Evolutionary conservation across 345 rosid species (phyloP).

Genomic region (Dipteronia sinensis): DNA sequence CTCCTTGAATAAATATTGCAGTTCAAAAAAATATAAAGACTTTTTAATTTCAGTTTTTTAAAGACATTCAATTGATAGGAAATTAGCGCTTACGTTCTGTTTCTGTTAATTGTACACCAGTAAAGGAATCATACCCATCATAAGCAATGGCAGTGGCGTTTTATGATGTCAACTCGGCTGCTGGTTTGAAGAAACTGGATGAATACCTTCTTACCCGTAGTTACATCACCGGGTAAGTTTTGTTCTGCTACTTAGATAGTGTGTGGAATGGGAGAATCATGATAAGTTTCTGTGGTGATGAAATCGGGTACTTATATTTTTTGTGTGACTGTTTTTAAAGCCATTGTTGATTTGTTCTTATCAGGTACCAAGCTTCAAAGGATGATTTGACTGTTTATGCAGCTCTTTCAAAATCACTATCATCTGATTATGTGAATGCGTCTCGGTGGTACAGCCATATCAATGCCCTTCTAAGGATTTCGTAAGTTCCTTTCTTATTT

Average conservation of each 20-base stretch:
- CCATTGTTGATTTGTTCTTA: not conserved
- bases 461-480: constrained; percentile 86
- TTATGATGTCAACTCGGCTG: constrained; percentile 44
- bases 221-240: constrained; percentile 73
- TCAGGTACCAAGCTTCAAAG: constrained; percentile 91
- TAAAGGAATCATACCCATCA: not conserved
- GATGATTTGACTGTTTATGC: constrained; percentile 73
- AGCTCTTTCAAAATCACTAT: constrained; percentile 60
- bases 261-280: not conserved
- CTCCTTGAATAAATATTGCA: no score
- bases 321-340: not conserved
- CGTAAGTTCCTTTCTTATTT: constrained; percentile 49
- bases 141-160: constrained; percentile 64
- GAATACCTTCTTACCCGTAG: constrained; percentile 86
- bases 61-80: not conserved
- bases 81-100: not conserved
- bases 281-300: not conserved
- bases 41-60: not conserved
- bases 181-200: constrained; percentile 87
- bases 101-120: not conserved
- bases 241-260: not conserved
- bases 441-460: constrained; percentile 87
- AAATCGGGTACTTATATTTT: not conserved
- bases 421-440: constrained; percentile 63
- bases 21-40: no score